Evolutionary conservation across 176 grass and related monocot genomes (phyloP).

Genomic region (Oropetium thomaeum): DNA sequence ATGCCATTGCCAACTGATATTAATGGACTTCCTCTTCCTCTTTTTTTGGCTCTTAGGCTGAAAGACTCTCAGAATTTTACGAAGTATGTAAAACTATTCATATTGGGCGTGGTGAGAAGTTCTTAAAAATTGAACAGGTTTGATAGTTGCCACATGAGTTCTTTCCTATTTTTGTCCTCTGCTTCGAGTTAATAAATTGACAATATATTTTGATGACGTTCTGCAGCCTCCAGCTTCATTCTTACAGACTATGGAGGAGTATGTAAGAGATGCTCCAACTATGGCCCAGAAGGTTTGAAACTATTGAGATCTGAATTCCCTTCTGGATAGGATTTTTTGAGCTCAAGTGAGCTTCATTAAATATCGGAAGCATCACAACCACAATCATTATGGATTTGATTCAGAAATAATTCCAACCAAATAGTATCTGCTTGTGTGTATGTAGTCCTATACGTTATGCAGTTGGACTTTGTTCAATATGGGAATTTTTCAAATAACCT

Average conservation of each 20-base stretch:
- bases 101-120: slow-evolving; percentile 79
- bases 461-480: background rate
- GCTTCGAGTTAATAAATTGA: background rate
- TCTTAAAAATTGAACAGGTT: slow-evolving; percentile 97
- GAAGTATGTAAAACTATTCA: slow-evolving; percentile 99
- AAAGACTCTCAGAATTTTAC: slow-evolving; percentile 91
- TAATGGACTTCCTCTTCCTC: background rate
- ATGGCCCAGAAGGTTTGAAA: slow-evolving; percentile 60
- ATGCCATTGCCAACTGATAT: background rate
- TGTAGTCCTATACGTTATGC: background rate
- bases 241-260: slow-evolving; percentile 93
- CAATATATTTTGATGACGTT: slow-evolving; percentile 16
- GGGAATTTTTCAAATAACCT: background rate
- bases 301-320: background rate
- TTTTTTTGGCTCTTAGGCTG: slow-evolving; percentile 49
- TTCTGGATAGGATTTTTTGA: slow-evolving; percentile 6
- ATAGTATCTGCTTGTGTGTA: background rate
- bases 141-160: background rate
- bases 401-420: background rate
- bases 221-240: slow-evolving; percentile 92
- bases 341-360: slow-evolving; percentile 11
- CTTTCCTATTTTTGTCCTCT: background rate
- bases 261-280: slow-evolving; percentile 80
- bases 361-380: background rate
- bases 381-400: background rate